These are phyloP conservation scores for Grammothele lineata DNA, from an alignment of 768 basidiomycete species.

Conservation along the genomic window DNA sequence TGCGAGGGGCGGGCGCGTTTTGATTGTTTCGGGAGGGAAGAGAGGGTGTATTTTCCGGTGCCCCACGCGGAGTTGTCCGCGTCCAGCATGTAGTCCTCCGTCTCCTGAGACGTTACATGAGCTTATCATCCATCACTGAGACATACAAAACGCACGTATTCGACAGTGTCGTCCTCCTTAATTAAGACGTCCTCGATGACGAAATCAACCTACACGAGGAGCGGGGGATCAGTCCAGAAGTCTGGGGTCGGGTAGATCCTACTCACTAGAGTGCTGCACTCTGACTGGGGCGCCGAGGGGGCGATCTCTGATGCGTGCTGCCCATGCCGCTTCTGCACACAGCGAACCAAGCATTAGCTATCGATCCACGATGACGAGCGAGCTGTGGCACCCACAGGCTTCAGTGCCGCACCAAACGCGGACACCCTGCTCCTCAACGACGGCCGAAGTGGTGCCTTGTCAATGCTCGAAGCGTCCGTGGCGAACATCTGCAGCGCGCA, in stretches of 20 bases:
- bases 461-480: slow-evolving; percentile 9
- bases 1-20: neutral
- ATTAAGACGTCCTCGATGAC: slow-evolving; percentile 8
- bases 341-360: neutral
- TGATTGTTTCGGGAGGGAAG: neutral
- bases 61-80: slow-evolving; percentile 17
- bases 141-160: neutral
- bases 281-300: slow-evolving; percentile 21
- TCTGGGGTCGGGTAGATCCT: too few species aligned
- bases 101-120: neutral
- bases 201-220: slow-evolving; percentile 20
- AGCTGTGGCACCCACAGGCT: slow-evolving; percentile 19
- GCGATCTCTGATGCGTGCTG: slow-evolving; percentile 10
- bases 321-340: slow-evolving; percentile 9
- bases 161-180: neutral
- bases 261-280: slow-evolving; percentile 28
- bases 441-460: slow-evolving; percentile 21
- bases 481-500: slow-evolving; percentile 6
- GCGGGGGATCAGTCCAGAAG: neutral
- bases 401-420: slow-evolving; percentile 16
- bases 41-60: neutral
- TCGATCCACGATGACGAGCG: neutral
- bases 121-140: neutral
- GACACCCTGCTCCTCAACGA: slow-evolving; percentile 20
- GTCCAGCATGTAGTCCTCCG: slow-evolving; percentile 7